phyloP scores from a whole-genome alignment of 1,139 yeast genomes.

The Pichia sp. region DNA sequence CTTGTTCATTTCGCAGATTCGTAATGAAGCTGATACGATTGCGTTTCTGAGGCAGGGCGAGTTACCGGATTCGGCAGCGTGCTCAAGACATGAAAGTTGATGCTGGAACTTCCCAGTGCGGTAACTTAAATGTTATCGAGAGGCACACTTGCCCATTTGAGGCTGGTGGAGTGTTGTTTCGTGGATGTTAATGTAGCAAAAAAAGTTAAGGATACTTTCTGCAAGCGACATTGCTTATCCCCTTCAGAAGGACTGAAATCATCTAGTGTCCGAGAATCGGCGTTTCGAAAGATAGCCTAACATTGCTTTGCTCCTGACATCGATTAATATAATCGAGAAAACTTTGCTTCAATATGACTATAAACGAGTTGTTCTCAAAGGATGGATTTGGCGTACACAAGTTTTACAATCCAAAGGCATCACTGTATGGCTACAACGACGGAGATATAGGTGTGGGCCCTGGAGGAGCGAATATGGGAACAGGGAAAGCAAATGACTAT shows the following conservation, averaged over 20 bases:
- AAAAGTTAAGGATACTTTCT: background rate
- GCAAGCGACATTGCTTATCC: background rate
- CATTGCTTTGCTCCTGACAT: background rate
- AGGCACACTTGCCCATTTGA: background rate
- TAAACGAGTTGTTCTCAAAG: conserved; percentile 3
- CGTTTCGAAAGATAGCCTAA: background rate
- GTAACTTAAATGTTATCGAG: background rate
- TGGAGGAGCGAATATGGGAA: background rate
- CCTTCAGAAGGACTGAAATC: background rate
- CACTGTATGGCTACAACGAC: background rate
- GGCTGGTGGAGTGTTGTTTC: background rate
- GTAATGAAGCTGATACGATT: background rate
- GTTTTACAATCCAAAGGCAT: conserved; percentile 3
- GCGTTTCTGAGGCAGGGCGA: background rate
- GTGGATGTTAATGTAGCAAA: background rate
- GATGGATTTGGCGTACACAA: conserved; percentile 9
- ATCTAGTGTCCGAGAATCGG: background rate
- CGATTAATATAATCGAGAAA: background rate
- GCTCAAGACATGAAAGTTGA: background rate
- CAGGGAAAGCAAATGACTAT: background rate
- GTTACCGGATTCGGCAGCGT: background rate
- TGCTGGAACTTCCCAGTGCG: background rate
- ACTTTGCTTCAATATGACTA: conserved; percentile 2
- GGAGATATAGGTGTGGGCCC: background rate
- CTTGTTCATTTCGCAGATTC: background rate